Evolutionary conservation across 495 filamentous ascomycete species (phyloP).

Genomic region (Xylaria castorea): DNA sequence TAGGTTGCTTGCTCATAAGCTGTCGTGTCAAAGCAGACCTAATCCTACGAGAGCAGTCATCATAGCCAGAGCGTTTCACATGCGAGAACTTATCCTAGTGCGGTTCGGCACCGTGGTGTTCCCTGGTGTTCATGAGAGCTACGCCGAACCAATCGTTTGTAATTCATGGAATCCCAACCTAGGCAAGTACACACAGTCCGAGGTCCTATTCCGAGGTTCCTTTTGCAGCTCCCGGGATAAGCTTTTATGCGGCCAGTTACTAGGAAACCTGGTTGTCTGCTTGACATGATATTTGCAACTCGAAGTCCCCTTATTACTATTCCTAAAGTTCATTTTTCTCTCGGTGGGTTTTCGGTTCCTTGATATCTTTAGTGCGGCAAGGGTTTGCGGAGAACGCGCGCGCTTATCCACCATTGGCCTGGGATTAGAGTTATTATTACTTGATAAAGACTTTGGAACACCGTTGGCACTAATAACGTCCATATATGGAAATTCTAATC

Average conservation of each 20-base stretch:
- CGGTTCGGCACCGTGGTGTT: constrained; percentile 4
- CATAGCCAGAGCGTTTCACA: constrained; percentile 1
- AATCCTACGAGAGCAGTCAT: constrained; percentile 5
- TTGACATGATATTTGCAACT: not conserved
- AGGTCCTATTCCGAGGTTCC: not conserved
- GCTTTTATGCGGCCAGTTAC: not conserved
- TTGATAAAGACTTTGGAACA: not conserved
- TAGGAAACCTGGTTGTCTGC: not conserved
- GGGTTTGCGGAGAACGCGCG: constrained; percentile 18
- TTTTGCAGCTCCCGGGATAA: not conserved
- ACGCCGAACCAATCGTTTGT: not conserved
- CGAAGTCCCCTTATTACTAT: constrained; percentile 13
- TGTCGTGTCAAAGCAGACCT: not conserved
- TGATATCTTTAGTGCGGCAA: constrained; percentile 19
- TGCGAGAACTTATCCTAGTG: not conserved
- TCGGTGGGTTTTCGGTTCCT: constrained; percentile 18
- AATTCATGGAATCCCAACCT: not conserved
- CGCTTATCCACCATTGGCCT: constrained; percentile 9
- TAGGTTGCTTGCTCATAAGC: constrained; percentile 6
- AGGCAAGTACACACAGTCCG: constrained; percentile 12
- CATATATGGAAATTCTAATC: not conserved
- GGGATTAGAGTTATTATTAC: constrained; percentile 26
- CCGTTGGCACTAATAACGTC: not conserved
- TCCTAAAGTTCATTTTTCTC: not conserved
- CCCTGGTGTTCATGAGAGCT: not conserved